Evolutionary conservation across 1,139 yeast species (phyloP).

Genomic region (Hansenula sp.): DNA sequence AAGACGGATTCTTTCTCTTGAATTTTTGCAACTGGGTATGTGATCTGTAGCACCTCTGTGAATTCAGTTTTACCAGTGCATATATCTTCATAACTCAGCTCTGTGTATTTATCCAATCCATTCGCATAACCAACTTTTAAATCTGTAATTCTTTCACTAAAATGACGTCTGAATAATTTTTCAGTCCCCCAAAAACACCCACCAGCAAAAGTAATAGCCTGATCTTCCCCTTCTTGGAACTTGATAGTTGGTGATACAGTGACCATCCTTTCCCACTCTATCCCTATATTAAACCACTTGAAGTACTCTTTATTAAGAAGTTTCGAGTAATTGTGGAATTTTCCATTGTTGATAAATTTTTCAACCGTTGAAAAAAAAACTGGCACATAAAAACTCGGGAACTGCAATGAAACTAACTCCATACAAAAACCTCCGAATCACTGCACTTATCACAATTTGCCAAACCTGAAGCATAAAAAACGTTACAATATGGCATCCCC

Average conservation of each 20-base stretch:
- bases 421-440: too few relatives aligned
- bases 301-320: too few relatives aligned
- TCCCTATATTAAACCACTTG: too few relatives aligned
- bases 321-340: too few relatives aligned
- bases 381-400: neutral
- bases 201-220: slow-evolving; percentile 59
- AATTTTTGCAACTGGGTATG: slow-evolving; percentile 67
- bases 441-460: too few relatives aligned
- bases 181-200: slow-evolving; percentile 97
- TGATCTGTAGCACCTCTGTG: slow-evolving; percentile 75
- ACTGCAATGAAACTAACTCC: neutral
- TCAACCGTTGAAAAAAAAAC: neutral
- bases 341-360: neutral
- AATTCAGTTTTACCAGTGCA: slow-evolving; percentile 64
- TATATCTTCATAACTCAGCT: slow-evolving; percentile 62
- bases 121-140: slow-evolving; percentile 86
- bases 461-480: too few relatives aligned
- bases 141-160: slow-evolving; percentile 61
- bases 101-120: slow-evolving; percentile 40
- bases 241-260: slow-evolving; percentile 30
- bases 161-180: slow-evolving; percentile 67
- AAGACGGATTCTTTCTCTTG: slow-evolving; percentile 44
- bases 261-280: too few relatives aligned
- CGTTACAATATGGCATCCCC: slow-evolving; percentile 5
- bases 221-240: slow-evolving; percentile 33